Base-by-base conservation (phyloP, 345 rosid genomes). In the Populus euphratica region DNA sequence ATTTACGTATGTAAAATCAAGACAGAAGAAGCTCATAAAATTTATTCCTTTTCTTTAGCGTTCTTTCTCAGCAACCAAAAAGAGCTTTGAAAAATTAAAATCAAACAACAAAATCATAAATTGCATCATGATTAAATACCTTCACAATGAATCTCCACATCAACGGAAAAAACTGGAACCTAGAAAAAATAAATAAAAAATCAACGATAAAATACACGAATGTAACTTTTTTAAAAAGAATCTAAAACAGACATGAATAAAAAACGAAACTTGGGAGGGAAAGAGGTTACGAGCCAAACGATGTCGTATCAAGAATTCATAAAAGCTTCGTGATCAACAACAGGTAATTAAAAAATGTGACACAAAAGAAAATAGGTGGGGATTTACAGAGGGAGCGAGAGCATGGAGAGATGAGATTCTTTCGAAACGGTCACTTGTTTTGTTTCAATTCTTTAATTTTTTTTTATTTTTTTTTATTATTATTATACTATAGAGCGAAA, bases 21-120 rank as follows among this genome's bases (percentile, higher is more conserved):
- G 41, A 35, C 21, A 18, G 41, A 38, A 31, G 50, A 50, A 29
- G 41, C 74, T 31, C 23, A 71, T 71, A 36, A 25, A 50, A 43
- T 52, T 56, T 52, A 23, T 52, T 71, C 59, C 36, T 38, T 8
- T 16, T 36, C 67, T 76, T 68, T 76, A 33, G 17, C 2, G 67
- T 21, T 29, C 44, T 78, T 78, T 47, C 70, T 41, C 77, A 67
- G 56, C 41, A 70, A 80, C 82, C 81, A 75, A 82, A 78, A 73
- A 76, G 11, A 18, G 56, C 43, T 23, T 50, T 33, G 16, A 49
- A 9, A 27, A 33, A 36, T 20, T 18, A 68, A 49, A 38, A 62
- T 17, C 13, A 18, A 39, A 13, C 65, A 39, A 3, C 14, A 47
- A 1, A 31, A 50, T n/a, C 14, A 14, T 47, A 6, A 54, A 76